phyloP scores from a whole-genome alignment of 1,139 yeast species.

The Blastobotrys ciferrii region DNA sequence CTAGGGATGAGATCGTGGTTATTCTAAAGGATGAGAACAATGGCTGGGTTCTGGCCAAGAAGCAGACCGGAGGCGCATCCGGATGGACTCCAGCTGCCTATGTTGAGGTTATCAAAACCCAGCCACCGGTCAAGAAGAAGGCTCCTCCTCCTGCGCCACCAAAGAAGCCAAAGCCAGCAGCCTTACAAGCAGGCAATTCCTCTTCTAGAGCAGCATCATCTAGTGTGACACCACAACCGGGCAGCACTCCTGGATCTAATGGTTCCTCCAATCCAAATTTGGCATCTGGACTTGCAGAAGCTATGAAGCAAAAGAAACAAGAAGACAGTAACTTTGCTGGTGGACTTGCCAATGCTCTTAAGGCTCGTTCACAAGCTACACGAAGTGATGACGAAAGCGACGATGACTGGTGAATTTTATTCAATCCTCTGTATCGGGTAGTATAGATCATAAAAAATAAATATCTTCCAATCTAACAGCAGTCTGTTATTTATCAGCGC shows the following conservation, averaged over 20 bases:
- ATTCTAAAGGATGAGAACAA: conserved; percentile 68
- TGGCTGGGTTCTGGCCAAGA: conserved; percentile 88
- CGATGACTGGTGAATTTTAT: conserved; percentile 40
- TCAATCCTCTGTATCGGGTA: background rate
- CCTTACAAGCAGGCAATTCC: conserved; percentile 28
- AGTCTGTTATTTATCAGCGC: too few relatives aligned
- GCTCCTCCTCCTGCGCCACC: conserved; percentile 38
- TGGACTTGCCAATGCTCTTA: conserved; percentile 86
- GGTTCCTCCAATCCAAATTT: conserved; percentile 24
- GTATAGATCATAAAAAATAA: conserved; percentile 4
- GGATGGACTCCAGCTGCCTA: conserved; percentile 99
- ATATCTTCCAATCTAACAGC: too few relatives aligned
- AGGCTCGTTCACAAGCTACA: conserved; percentile 76
- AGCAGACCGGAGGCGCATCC: conserved; percentile 69
- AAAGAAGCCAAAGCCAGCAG: conserved; percentile 25
- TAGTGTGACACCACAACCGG: conserved; percentile 9
- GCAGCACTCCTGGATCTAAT: conserved; percentile 23
- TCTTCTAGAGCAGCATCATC: conserved; percentile 23
- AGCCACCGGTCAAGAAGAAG: conserved; percentile 20
- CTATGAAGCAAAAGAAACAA: conserved; percentile 60
- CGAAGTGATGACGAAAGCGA: conserved; percentile 79
- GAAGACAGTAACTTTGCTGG: conserved; percentile 73
- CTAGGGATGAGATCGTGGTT: conserved; percentile 70
- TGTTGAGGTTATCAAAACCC: conserved; percentile 55
- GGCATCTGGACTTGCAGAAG: conserved; percentile 65